Evolutionary conservation across 1,139 yeast genomes (phyloP).

Genomic region (Zygosaccharomyces pseudobailii): DNA sequence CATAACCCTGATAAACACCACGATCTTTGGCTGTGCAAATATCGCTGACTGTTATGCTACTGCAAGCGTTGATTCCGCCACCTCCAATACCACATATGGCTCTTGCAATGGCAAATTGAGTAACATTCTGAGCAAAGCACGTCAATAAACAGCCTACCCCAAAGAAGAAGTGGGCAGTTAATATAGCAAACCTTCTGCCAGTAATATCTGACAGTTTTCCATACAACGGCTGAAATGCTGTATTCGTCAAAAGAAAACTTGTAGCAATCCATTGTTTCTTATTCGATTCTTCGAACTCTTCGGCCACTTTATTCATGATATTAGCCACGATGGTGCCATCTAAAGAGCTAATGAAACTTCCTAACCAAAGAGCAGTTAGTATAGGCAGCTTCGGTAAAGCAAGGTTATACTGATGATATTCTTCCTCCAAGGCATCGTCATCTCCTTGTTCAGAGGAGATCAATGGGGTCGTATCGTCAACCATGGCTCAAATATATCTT

Average conservation of each 20-base stretch:
- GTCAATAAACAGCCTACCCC: slow-evolving; percentile 42
- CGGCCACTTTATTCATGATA: slow-evolving; percentile 56
- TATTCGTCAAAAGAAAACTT: slow-evolving; percentile 54
- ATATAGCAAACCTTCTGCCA: slow-evolving; percentile 43
- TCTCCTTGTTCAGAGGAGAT: slow-evolving; percentile 12
- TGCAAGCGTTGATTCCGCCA: slow-evolving; percentile 46
- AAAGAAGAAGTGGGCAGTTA: slow-evolving; percentile 44
- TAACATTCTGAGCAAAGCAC: slow-evolving; percentile 40
- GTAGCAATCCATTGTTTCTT: slow-evolving; percentile 64
- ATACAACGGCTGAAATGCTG: slow-evolving; percentile 67
- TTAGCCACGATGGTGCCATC: slow-evolving; percentile 67
- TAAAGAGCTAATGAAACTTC: slow-evolving; percentile 53
- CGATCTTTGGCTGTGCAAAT: slow-evolving; percentile 46
- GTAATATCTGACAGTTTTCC: slow-evolving; percentile 52
- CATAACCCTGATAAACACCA: slow-evolving; percentile 50
- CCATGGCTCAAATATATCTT: slow-evolving; percentile 8
- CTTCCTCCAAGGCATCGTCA: slow-evolving; percentile 18
- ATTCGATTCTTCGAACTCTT: slow-evolving; percentile 54
- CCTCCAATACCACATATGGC: slow-evolving; percentile 51
- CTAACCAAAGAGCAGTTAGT: slow-evolving; percentile 41
- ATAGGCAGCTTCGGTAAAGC: slow-evolving; percentile 32
- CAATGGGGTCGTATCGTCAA: slow-evolving; percentile 21
- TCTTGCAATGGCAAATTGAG: slow-evolving; percentile 43
- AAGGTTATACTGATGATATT: slow-evolving; percentile 26
- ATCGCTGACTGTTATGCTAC: slow-evolving; percentile 46